phyloP scores from a whole-genome alignment of 2,329 filamentous ascomycete species.

The Zymoseptoria brevis region DNA sequence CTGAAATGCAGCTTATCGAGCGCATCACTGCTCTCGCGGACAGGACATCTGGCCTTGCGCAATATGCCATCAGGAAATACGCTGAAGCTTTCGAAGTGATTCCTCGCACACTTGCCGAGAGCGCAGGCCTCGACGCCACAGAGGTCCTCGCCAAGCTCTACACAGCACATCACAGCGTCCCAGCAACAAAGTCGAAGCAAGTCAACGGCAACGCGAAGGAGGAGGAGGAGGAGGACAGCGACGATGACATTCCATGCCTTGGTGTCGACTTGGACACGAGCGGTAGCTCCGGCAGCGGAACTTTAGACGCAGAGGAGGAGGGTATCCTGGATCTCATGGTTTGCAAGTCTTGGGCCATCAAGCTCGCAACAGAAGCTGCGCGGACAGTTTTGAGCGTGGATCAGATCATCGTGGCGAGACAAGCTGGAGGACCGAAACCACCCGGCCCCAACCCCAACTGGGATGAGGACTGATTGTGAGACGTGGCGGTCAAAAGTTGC shows the following conservation, averaged over 20 bases:
- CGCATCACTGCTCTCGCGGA: constrained; percentile 84
- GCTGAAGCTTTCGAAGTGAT: constrained; percentile 97
- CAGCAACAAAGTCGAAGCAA: constrained; percentile 5
- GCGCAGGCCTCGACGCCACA: constrained; percentile 91
- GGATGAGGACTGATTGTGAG: constrained; percentile 50
- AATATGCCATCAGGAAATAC: constrained; percentile 96
- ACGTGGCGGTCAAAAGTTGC: neutral
- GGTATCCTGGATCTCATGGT: constrained; percentile 89
- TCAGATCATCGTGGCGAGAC: constrained; percentile 96
- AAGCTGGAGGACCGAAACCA: constrained; percentile 94
- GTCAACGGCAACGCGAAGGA: constrained; percentile 17
- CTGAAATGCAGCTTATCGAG: constrained; percentile 89
- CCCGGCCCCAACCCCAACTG: constrained; percentile 82
- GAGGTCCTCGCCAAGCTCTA: constrained; percentile 89
- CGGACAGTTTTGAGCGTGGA: constrained; percentile 92
- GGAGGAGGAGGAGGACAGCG: constrained; percentile 40
- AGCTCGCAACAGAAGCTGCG: constrained; percentile 88
- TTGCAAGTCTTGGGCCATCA: constrained; percentile 93
- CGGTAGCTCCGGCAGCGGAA: constrained; percentile 74
- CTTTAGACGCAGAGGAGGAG: constrained; percentile 74
- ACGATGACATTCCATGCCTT: constrained; percentile 79
- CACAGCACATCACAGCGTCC: constrained; percentile 59
- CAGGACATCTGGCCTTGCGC: constrained; percentile 82
- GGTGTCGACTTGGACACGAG: constrained; percentile 92
- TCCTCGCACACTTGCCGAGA: constrained; percentile 87